Conservation (phyloP, 805 yeast species). For the Soucietia sequanensis region DNA sequence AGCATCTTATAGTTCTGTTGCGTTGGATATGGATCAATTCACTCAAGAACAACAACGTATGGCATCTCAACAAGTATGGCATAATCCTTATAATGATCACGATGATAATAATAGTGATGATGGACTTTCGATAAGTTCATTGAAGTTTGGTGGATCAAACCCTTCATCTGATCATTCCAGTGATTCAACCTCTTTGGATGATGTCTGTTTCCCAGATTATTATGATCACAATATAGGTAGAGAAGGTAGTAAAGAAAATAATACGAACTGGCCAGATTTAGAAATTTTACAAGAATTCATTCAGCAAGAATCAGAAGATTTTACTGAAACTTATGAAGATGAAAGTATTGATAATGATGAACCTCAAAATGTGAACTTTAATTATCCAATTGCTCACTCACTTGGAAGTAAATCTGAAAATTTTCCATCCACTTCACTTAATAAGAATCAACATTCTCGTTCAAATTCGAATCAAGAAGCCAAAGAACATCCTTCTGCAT, state of each 20-base stretch:
- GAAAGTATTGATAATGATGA: background rate
- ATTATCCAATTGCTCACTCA: slow-evolving; percentile 26
- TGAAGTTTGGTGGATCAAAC: slow-evolving; percentile 53
- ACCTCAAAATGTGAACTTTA: slow-evolving; percentile 31
- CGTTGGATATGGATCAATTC: slow-evolving; percentile 41
- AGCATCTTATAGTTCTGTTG: slow-evolving; percentile 21
- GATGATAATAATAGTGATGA: slow-evolving; percentile 9
- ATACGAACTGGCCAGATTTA: slow-evolving; percentile 80
- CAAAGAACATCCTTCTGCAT: slow-evolving; percentile 13
- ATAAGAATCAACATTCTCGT: no score
- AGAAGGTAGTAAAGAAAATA: slow-evolving; percentile 15
- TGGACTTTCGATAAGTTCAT: slow-evolving; percentile 20
- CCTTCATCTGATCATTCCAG: slow-evolving; percentile 62
- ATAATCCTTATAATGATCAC: slow-evolving; percentile 8
- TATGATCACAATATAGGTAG: slow-evolving; percentile 24
- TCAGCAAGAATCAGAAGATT: slow-evolving; percentile 55
- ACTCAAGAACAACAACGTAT: slow-evolving; percentile 29
- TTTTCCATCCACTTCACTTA: no score
- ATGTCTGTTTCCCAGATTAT: slow-evolving; percentile 87
- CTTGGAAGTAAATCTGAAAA: slow-evolving; percentile 1
- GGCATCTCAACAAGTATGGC: slow-evolving; percentile 11
- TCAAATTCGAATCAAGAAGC: no score
- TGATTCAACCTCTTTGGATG: slow-evolving; percentile 76
- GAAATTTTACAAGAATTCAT: slow-evolving; percentile 73
- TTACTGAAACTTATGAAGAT: slow-evolving; percentile 2